Evolutionary conservation across 2,329 filamentous ascomycete genomes (phyloP), one percentile per base, ranked within the genome.

Genomic region (Pestalotiopsis sp.): DNA sequence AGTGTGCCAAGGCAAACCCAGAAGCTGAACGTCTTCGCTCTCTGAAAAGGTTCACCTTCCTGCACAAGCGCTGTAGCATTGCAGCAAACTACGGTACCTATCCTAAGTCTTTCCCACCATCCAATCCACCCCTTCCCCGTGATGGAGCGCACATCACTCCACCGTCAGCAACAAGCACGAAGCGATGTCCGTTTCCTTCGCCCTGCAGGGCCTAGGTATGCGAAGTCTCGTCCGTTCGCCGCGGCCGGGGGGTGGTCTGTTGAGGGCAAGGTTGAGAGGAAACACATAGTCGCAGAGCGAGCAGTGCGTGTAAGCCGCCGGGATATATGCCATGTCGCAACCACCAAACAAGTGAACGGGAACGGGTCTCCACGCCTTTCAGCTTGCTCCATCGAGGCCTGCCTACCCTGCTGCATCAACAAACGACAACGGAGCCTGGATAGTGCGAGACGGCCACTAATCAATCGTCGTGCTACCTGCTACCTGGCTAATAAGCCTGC

Each of bases 181-280:
- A 66, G 36, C 65, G 67, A 69, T 68, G 76, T 75, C 74, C 73
- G 66, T 72, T 74, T 77, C 72, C 70, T 75, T 72, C 75, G 71
- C 69, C 72, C 71, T 76, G 76, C 75, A 77, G 74, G 74, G 70
- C 71, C 72, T 70, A 36, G 31, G 31, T 36, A 38, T 64, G 41
- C 61, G 12, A 59, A 59, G 23, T 59, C 57, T 59, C 45, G 45
- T 52, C 45, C 14, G 45, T 52, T 20, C 14, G 45, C 45, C 45
- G 45, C 45, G 45, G n/a, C 41, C 45, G 45, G 45, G 14, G 14
- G 45, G 17, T 17, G n/a, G 45, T n/a, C 45, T 9, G 17, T 9
- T 17, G 20, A 52, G 45, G 20, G 45, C 7, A 52, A 52, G 17
- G 31, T 36, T 36, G 31, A 36, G 31, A 36, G 31, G 31, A 36